Base-by-base conservation (phyloP, 1,284 basidiomycete species). In the Veloboletus limbatus region DNA sequence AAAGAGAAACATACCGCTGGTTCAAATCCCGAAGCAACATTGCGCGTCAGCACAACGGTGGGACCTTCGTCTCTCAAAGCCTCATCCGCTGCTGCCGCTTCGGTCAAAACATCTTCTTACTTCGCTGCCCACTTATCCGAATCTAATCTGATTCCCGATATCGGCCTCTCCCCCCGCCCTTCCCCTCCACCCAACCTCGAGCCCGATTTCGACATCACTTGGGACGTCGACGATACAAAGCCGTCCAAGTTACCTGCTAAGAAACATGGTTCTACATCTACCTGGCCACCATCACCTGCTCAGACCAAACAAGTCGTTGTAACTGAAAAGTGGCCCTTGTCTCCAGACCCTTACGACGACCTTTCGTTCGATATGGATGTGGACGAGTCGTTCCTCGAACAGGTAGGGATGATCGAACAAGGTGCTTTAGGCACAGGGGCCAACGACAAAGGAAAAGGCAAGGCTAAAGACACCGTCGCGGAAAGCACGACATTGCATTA, bases 401-500 rank as follows among this genome's bases (percentile, higher is more conserved):
- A 66, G 47, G 49, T 66, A 48, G 66, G 60, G 17, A 60, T 45
- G 49, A 58, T 66, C 18, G 66, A 64, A 49, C 54, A 53, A 30
- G 51, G 47, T 13, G 66, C 58, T 27, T 49, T 64, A 11, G 40
- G 26, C 16, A 31, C 38, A 3, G 20, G 28, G 3, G 4, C 30
- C 24, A 37, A 27, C 4, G 16, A 20, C 40, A 55, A 48, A 26
- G 51, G 48, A 11, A 63, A 61, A 3, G 56, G 48, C 40, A 60
- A 59, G 45, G 37, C 18, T 4, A 63, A 42, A 35, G 50, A 42
- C n/a, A 40, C 28, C 8, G 17, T 36, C 28, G 42, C 21, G 7
- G 40, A 51, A 30, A 24, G 17, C 21, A 40, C 18, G 31, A 35
- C n/a, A 6, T 27, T 14, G 11, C 40, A 32, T n/a, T n/a, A 26